phyloP scores from a whole-genome alignment of 2,329 filamentous ascomycete species.

The Penicillium digitatum region DNA sequence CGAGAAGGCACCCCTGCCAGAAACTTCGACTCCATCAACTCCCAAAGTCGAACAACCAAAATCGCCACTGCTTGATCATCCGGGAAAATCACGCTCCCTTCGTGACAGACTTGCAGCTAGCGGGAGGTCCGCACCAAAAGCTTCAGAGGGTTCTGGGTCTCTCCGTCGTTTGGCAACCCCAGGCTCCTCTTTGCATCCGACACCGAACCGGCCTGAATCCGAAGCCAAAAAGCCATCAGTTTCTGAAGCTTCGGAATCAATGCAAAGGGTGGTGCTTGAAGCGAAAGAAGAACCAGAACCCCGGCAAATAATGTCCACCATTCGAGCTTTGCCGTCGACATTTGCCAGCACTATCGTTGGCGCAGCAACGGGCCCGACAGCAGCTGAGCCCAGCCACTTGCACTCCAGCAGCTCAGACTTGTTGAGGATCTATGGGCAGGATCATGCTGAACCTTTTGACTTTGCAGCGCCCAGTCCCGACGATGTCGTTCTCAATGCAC shows the following conservation, averaged over 20 bases:
- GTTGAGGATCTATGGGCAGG: slow-evolving; percentile 38
- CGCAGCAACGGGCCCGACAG: slow-evolving; percentile 19
- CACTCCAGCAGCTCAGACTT: slow-evolving; percentile 33
- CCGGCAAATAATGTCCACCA: slow-evolving; percentile 18
- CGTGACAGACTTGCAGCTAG: slow-evolving; percentile 38
- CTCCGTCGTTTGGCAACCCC: slow-evolving; percentile 22
- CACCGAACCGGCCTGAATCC: slow-evolving; percentile 19
- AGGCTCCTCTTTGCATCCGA: slow-evolving; percentile 12
- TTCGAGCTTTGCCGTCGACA: slow-evolving; percentile 48
- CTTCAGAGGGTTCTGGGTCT: slow-evolving; percentile 23
- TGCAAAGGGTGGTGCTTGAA: slow-evolving; percentile 5
- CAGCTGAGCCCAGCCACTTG: slow-evolving; percentile 35
- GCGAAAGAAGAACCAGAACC: slow-evolving; percentile 11
- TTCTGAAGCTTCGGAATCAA: not conserved
- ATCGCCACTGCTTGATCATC: slow-evolving; percentile 16
- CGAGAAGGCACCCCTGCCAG: slow-evolving; percentile 47
- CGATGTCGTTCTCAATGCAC: slow-evolving; percentile 80
- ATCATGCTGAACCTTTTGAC: slow-evolving; percentile 47
- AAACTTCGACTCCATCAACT: slow-evolving; percentile 2
- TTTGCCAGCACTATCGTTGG: slow-evolving; percentile 49
- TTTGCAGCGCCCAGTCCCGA: slow-evolving; percentile 89
- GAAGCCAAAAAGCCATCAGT: slow-evolving; percentile 14
- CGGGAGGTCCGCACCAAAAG: slow-evolving; percentile 26
- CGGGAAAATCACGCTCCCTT: slow-evolving; percentile 32
- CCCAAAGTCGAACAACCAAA: slow-evolving; percentile 9